A percentile compares a stretch with the other conserved stretches of the same genome.
Evolutionary conservation across 305 asterid genomes (phyloP).

Genomic region (Rubia tinctorum): DNA sequence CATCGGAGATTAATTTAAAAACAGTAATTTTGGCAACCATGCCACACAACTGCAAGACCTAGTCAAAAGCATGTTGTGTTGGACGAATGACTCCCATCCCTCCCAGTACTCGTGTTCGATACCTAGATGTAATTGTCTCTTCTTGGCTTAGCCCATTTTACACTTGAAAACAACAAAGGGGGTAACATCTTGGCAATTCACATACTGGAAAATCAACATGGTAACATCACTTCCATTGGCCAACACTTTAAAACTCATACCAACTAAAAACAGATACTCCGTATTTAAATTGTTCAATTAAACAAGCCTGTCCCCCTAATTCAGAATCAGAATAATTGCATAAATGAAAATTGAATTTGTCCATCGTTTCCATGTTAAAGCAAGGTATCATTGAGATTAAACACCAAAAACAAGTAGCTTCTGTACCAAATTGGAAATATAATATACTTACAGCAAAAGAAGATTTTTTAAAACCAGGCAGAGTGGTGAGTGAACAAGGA

Average conservation of each 20-base stretch:
- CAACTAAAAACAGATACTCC: background rate
- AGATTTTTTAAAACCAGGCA: constrained; percentile 12
- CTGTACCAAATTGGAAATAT: background rate
- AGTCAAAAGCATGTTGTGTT: background rate
- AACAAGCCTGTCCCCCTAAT: background rate
- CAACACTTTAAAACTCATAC: background rate
- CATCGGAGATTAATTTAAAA: no score
- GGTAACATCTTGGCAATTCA: background rate
- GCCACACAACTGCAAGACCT: background rate
- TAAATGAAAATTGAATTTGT: background rate
- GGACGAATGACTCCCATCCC: background rate
- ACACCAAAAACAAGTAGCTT: background rate
- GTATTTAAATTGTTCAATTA: background rate
- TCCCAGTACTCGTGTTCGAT: no score
- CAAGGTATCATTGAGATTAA: background rate
- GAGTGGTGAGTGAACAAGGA: constrained; percentile 11
- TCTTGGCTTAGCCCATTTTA: background rate
- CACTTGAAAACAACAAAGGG: background rate
- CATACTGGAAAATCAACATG: background rate
- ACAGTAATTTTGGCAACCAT: background rate
- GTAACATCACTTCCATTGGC: background rate
- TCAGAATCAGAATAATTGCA: background rate
- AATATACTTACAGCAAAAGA: constrained; percentile 15
- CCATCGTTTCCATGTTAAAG: background rate
- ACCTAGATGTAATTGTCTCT: background rate